phyloP scores from a whole-genome alignment of 768 basidiomycete genomes.

The Trametes coccinea region DNA sequence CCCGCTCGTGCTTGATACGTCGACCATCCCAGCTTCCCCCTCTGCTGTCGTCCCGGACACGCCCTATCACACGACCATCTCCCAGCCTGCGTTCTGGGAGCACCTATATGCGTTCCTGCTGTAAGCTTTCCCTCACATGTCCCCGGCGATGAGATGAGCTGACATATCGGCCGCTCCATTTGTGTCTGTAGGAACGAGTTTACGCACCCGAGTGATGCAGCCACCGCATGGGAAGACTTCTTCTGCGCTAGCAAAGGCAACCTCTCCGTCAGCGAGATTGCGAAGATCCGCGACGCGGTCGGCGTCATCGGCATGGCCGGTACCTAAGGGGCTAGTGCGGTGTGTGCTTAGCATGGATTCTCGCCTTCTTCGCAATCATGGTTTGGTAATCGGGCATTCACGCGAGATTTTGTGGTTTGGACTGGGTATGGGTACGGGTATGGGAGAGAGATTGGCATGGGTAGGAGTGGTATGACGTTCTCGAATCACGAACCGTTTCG shows the following conservation, averaged over 20 bases:
- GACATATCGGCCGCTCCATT: no score
- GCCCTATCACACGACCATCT: slow-evolving; percentile 67
- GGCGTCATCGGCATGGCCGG: slow-evolving; percentile 91
- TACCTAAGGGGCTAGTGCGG: slow-evolving; percentile 39
- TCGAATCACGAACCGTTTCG: no score
- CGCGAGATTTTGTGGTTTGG: no score
- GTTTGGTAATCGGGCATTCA: background rate
- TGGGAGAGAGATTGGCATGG: no score
- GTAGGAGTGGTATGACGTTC: no score
- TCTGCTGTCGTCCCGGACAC: slow-evolving; percentile 34
- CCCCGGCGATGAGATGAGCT: no score
- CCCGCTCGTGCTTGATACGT: slow-evolving; percentile 65
- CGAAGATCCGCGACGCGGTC: slow-evolving; percentile 86
- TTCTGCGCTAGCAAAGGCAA: slow-evolving; percentile 78
- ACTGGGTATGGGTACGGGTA: no score
- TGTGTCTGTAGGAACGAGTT: slow-evolving; percentile 55
- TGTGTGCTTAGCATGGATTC: background rate
- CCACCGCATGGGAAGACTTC: slow-evolving; percentile 83
- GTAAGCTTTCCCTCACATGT: slow-evolving; percentile 36
- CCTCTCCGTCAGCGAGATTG: slow-evolving; percentile 84
- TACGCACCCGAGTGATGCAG: slow-evolving; percentile 58
- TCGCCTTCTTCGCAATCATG: background rate
- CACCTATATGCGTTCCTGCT: slow-evolving; percentile 64
- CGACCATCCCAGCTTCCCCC: slow-evolving; percentile 43
- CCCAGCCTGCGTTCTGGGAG: slow-evolving; percentile 80